Base-by-base conservation (phyloP, 192 early-diverging fungal genomes). In the Chytriomyces sp. region DNA sequence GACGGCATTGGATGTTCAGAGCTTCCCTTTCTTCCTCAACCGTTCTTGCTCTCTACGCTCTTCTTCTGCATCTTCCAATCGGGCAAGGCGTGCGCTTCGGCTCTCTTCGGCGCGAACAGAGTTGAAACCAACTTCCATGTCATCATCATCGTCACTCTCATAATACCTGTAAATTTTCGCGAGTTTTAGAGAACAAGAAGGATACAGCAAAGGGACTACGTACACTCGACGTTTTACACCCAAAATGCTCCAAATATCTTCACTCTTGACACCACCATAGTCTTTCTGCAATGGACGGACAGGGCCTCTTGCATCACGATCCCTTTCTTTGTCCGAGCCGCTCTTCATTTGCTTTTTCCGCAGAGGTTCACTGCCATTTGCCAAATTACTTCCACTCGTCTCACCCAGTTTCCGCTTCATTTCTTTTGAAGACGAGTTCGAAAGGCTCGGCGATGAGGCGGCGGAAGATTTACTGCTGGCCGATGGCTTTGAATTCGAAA, bases 41-140 rank as follows among this genome's bases (percentile, higher is more conserved):
- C 77, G 45, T 50, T 73, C 77, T 59, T 60, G 48, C 61, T 78
- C 77, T 35, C 60, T 18, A 11, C 61, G 20, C 45, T 78, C 77
- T 50, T 78, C 77, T 48, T 61, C 67, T 64, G 73, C 77, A 64
- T 78, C 77, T 45, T 78, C 77, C 7, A 62, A 26, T 23, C 77
- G 68, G 13, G 77, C 77, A 35, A 78, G 61, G 6, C 60, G 28
- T 9, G 69, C 67, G 43, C 69, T 72, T 9, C 69, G 23, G 28
- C 60, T 72, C 63, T 78, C 77, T 50, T 78, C 77, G 11, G 28
- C n/a, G 16, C 57, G 23, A 11, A 72, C 46, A 28, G 49, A 16
- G 35, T 47, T 43, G 46, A 78, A 78, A 35, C 77, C 77, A 59
- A 61, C 77, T 61, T 78, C 77, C 77, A 78, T 78, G 48, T 78